These are phyloP conservation scores for Fusarium scirpi DNA, from an alignment of 2,329 filamentous ascomycete species.

Conservation along the genomic window DNA sequence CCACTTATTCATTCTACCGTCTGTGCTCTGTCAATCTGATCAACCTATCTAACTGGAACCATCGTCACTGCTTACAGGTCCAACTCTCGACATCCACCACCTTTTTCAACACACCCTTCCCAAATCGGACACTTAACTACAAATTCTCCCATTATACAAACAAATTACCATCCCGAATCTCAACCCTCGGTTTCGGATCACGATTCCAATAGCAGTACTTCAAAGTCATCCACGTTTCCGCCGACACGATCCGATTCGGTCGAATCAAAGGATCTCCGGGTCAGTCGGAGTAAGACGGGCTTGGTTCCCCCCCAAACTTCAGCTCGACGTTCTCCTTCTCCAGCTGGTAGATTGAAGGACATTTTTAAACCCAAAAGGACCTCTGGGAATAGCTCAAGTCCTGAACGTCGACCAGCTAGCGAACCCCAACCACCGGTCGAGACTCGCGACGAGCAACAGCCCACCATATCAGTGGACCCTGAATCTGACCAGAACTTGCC, in stretches of 20 bases:
- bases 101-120: slow-evolving; percentile 68
- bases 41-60: slow-evolving; percentile 40
- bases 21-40: slow-evolving; percentile 35
- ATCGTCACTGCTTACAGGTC: slow-evolving; percentile 44
- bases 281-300: slow-evolving; percentile 46
- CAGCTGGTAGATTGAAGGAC: slow-evolving; percentile 74
- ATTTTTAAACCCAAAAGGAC: slow-evolving; percentile 65
- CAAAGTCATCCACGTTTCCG: slow-evolving; percentile 45
- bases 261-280: slow-evolving; percentile 43
- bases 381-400: slow-evolving; percentile 38
- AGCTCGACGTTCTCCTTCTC: slow-evolving; percentile 73
- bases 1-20: slow-evolving; percentile 25
- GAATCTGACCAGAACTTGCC: slow-evolving; percentile 37
- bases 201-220: slow-evolving; percentile 44
- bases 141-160: slow-evolving; percentile 75
- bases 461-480: slow-evolving; percentile 34
- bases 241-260: slow-evolving; percentile 42
- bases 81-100: slow-evolving; percentile 46
- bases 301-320: slow-evolving; percentile 52
- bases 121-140: slow-evolving; percentile 76
- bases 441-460: slow-evolving; percentile 39
- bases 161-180: slow-evolving; percentile 57
- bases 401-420: slow-evolving; percentile 35
- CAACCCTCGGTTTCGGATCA: slow-evolving; percentile 37
- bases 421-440: slow-evolving; percentile 39